These are phyloP conservation scores for Heracleum sosnowskyi DNA, from an alignment of 129 eudicot species.

Conservation along the genomic window DNA sequence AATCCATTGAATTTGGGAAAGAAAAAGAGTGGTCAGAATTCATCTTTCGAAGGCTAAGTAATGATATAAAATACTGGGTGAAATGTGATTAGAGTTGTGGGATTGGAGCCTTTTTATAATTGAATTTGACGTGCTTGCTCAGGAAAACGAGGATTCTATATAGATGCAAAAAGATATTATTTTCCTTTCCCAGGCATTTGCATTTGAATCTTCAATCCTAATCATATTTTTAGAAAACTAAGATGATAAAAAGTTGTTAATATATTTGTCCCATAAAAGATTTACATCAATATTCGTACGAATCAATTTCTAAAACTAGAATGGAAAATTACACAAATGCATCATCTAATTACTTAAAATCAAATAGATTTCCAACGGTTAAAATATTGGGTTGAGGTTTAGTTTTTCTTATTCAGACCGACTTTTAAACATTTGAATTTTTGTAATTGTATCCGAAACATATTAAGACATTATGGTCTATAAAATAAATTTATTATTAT, in stretches of 20 bases:
- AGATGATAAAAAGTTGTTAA: background rate
- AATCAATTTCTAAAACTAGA: background rate
- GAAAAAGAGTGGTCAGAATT: background rate
- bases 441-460: background rate
- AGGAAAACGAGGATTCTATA: background rate
- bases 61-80: background rate
- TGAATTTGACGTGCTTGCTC: background rate
- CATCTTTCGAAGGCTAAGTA: background rate
- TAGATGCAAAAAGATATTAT: background rate
- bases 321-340: background rate
- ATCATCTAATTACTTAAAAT: background rate
- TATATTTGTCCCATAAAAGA: background rate
- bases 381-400: background rate
- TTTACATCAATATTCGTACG: background rate
- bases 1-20: background rate
- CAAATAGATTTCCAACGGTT: background rate
- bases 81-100: background rate
- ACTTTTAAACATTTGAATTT: background rate
- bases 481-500: background rate
- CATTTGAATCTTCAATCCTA: background rate
- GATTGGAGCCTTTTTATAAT: background rate
- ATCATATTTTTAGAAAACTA: background rate
- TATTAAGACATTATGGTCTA: background rate
- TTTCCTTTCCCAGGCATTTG: background rate
- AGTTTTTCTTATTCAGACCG: background rate